phyloP scores from a whole-genome alignment of 768 basidiomycete genomes.

The Aureoboletus auriporus region DNA sequence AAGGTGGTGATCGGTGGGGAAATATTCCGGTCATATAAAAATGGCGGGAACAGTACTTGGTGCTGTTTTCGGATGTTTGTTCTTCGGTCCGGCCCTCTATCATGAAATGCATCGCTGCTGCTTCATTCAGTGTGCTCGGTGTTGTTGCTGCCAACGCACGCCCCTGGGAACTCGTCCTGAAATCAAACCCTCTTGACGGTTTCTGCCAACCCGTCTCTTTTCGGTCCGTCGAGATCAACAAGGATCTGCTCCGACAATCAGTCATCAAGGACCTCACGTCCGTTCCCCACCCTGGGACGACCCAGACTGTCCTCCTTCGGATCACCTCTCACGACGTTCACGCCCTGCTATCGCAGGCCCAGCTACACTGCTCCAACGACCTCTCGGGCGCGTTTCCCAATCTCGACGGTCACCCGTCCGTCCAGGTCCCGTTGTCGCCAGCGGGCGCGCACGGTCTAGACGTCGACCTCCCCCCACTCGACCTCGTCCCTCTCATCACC shows the following conservation, averaged over 20 bases:
- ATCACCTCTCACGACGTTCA: slow-evolving; percentile 16
- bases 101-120: slow-evolving; percentile 14
- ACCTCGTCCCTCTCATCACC: slow-evolving; percentile 51
- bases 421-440: slow-evolving; percentile 11
- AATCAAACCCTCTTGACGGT: slow-evolving; percentile 13
- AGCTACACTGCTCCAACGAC: slow-evolving; percentile 22
- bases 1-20: no score
- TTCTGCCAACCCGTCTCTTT: slow-evolving; percentile 19
- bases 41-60: no score
- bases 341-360: slow-evolving; percentile 17
- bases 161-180: slow-evolving; percentile 50
- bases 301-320: slow-evolving; percentile 11
- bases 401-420: neutral
- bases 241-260: slow-evolving; percentile 9
- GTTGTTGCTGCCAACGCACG: slow-evolving; percentile 38
- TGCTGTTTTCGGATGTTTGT: neutral
- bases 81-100: no score
- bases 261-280: slow-evolving; percentile 11
- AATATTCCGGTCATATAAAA: no score
- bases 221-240: slow-evolving; percentile 17
- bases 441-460: neutral
- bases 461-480: slow-evolving; percentile 40
- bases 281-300: slow-evolving; percentile 4
- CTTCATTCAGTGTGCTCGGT: slow-evolving; percentile 2
- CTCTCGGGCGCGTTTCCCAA: slow-evolving; percentile 2